Percentiles rank a stretch among this genome's conserved stretches.
Evolutionary conservation across 2,329 filamentous ascomycete genomes (phyloP).

Genomic region (Trichoderma asperellum): DNA sequence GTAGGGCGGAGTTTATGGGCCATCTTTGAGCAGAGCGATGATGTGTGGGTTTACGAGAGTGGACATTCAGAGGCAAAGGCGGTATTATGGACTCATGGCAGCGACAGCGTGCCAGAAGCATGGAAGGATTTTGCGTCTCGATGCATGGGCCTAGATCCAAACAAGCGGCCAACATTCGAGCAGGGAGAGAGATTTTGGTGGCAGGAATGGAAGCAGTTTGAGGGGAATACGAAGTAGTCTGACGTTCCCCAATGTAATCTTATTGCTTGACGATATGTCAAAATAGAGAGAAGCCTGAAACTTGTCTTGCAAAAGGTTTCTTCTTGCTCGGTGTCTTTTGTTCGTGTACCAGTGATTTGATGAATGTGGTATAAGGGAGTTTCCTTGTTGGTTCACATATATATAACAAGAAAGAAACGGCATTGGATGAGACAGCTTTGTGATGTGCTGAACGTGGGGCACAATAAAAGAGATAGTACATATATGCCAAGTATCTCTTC

Average conservation of each 20-base stretch:
- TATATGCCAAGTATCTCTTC: too few species aligned
- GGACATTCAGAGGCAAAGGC: background rate
- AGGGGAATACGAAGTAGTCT: background rate
- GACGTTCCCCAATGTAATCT: background rate
- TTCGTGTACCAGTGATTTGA: too few species aligned
- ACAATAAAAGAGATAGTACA: too few species aligned
- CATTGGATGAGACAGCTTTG: too few species aligned
- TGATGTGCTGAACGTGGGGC: too few species aligned
- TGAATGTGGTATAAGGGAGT: too few species aligned
- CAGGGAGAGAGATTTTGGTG: background rate
- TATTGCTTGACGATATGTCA: background rate
- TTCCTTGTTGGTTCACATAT: too few species aligned
- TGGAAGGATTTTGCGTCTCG: constrained; percentile 6
- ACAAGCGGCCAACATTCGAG: background rate
- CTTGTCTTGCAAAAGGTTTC: background rate
- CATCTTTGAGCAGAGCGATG: background rate
- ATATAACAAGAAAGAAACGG: too few species aligned
- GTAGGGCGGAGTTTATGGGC: background rate
- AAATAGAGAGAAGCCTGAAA: background rate
- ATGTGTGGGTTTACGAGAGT: background rate
- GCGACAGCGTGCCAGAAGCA: background rate
- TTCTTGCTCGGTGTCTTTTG: background rate
- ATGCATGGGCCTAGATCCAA: background rate
- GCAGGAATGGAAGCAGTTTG: background rate
- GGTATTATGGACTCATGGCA: background rate